Base-by-base conservation (phyloP, 1,139 yeast genomes). In the Geotrichum bryndzae region DNA sequence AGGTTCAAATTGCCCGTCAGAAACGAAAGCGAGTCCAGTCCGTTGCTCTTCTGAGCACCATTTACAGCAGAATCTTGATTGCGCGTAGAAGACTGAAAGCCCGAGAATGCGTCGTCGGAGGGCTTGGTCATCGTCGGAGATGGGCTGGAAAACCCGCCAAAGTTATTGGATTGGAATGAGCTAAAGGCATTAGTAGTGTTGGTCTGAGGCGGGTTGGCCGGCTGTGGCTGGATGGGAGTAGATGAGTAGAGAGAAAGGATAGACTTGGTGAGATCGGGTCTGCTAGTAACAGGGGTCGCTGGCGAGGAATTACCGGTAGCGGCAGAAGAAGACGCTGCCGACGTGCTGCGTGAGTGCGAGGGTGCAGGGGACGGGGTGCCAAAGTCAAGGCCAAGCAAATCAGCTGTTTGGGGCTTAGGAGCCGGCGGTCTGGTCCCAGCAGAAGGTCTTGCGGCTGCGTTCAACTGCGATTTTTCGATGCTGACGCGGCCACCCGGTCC, bases 241-340 rank as follows among this genome's bases (percentile, higher is more conserved):
- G 97, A 87, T 7, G 58, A 51, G 73, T 94, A 94, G 63, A 94
- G 80, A 29, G 97, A 90, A 64, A 94, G 77, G 65, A 94, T 94
- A 0, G 97, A 89, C 75, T 89, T 90, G 72, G 94, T 94, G 73
- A 94, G 81, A 70, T 92, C 97, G 11, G 88, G 86, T 65, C 89
- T 77, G 22, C 78, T 64, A 56, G 68, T 66, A 18, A 46, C 52
- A 18, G 38, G 54, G 10, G 71, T 66, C 13, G 45, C 18, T 22
- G 69, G 55, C 53, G 66, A 53, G 48, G 69, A 63, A 57, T 68
- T 46, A 41, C 66, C 41, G 8, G 68, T 25, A 25, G 67, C 48
- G 13, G 72, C 64, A 15, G 67, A 52, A 11, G 71, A 59, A 35
- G 67, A 55, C 23, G 65, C 48, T 3, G 65, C 48, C 4, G 59